Base-by-base conservation (phyloP, 257 asterid species). In the Penstemon davidsonii region DNA sequence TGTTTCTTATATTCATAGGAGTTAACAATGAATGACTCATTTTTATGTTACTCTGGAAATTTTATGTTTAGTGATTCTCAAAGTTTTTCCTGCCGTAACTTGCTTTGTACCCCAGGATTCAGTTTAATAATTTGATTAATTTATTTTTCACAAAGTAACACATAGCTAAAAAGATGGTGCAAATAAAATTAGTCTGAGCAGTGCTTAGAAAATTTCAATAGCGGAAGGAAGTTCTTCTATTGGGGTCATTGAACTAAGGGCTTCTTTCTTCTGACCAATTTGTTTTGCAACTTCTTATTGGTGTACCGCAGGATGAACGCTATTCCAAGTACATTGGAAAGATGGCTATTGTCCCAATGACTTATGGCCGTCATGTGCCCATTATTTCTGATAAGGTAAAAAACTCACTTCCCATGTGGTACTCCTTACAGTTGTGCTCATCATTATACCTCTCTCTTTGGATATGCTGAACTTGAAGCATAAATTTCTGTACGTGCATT, bases 321-420 rank as follows among this genome's bases (percentile, higher is more conserved):
- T 90, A 90, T 76, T 54, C 91, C 47, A 94, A 91, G 84, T 91
- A 87, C 74, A 74, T 94, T n/a, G 99, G 99, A 56, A 83, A 76
- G 89, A 78, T 58, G 87, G 97, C 96, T 71, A 94, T 94, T 78
- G 96, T 91, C 65, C 99, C 99, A 11, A 73, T 87, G 96, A 91
- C 96, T 69, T 88, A 74, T 87, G 99, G 99, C 62, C 92, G 97
- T 71, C 96, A 86, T 78, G 96, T 94, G 61, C 99, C 99, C n/a
- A 94, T 94, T 52, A 86, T 94, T 51, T 78, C 96, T 54, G 99
- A 94, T 77, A 91, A 86, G 97, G 99, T 94, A 78, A 75, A 79
- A 64, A 3, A 19, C 37, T 38, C 45, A 56, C 63, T 54, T 72
- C 59, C 60, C 64, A 11, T 69, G 70, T 62, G 5, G 36, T 40